Evolutionary conservation across 441 rosid genomes (phyloP).

Genomic region (Flueggea neowawraea): DNA sequence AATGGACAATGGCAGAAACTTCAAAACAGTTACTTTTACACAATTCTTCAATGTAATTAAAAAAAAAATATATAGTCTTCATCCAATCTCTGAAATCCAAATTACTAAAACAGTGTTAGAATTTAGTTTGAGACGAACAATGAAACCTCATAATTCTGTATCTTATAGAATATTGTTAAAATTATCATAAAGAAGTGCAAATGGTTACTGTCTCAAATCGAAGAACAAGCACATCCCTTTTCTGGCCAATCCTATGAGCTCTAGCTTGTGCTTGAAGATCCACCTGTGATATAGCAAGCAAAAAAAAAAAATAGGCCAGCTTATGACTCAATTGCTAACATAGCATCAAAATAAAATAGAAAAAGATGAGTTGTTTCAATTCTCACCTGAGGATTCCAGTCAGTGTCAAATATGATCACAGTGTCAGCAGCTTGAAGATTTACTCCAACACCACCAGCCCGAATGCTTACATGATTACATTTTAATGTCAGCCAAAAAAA

Average conservation of each 20-base stretch:
- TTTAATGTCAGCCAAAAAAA: constrained; percentile 19
- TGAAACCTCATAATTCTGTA: not conserved
- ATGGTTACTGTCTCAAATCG: constrained; percentile 83
- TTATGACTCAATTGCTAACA: constrained; percentile 6
- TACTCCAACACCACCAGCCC: constrained; percentile 98
- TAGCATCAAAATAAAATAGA: not conserved
- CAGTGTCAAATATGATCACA: constrained; percentile 92
- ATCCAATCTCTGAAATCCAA: too few relatives aligned
- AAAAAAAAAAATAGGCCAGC: constrained; percentile 10
- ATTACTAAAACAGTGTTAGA: too few relatives aligned
- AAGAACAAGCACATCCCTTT: constrained; percentile 94
- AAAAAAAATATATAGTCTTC: too few relatives aligned
- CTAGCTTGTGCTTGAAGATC: constrained; percentile 99
- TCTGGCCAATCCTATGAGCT: constrained; percentile 98
- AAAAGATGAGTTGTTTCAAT: constrained; percentile 13
- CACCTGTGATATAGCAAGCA: constrained; percentile 51
- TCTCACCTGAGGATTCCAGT: constrained; percentile 94
- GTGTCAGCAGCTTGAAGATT: constrained; percentile 99
- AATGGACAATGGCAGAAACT: too few relatives aligned
- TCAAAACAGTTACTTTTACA: too few relatives aligned
- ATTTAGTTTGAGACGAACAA: too few relatives aligned
- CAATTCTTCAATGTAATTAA: too few relatives aligned
- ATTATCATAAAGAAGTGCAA: too few relatives aligned
- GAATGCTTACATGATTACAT: constrained; percentile 53
- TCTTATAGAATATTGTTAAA: not conserved